These are phyloP conservation scores for Chytriomyces sp. DNA, from an alignment of 192 early-diverging fungal genomes.

Conservation along the genomic window DNA sequence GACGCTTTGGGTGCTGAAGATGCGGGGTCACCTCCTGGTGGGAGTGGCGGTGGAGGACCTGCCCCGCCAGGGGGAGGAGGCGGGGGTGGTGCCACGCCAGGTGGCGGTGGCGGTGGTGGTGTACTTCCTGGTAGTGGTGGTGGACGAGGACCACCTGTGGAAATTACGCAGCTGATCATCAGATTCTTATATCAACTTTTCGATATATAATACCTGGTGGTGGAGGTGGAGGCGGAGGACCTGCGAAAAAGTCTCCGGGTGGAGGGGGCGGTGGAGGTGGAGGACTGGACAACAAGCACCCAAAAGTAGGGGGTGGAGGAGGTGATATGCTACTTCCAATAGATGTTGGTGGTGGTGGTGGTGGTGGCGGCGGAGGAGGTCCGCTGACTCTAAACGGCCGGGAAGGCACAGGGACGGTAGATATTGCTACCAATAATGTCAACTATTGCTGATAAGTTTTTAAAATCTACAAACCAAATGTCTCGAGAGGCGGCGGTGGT, in stretches of 20 bases:
- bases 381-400: neutral
- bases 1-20: neutral
- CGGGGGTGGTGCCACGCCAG: conserved; percentile 28
- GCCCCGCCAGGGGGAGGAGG: conserved; percentile 41
- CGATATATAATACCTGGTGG: neutral
- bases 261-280: conserved; percentile 35
- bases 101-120: conserved; percentile 36
- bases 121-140: conserved; percentile 30
- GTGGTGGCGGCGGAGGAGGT: conserved; percentile 29
- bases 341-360: conserved; percentile 36
- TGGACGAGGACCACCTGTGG: conserved; percentile 28
- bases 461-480: too few species aligned
- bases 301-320: conserved; percentile 30
- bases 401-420: neutral
- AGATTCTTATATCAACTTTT: neutral
- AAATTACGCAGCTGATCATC: neutral
- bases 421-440: neutral
- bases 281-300: too few species aligned
- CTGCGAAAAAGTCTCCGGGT: neutral
- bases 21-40: conserved; percentile 7
- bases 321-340: conserved; percentile 15
- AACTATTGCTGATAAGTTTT: neutral
- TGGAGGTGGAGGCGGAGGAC: conserved; percentile 23
- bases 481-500: neutral
- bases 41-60: conserved; percentile 31